These are phyloP conservation scores for Fusarium veterinarium DNA, from an alignment of 2,329 filamentous ascomycete species.

Conservation along the genomic window DNA sequence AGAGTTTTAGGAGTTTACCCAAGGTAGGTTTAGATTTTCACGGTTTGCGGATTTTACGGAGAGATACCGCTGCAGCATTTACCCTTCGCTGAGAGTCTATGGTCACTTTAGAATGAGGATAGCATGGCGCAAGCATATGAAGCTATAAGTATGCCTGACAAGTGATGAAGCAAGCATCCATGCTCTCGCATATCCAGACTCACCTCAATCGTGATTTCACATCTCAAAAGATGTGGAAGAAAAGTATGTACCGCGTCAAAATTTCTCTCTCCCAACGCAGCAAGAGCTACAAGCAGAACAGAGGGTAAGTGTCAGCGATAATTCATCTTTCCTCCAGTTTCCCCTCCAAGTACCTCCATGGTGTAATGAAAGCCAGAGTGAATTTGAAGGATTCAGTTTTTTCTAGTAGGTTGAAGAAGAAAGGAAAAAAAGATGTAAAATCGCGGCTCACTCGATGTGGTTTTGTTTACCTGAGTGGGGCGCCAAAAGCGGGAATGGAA, in stretches of 20 bases:
- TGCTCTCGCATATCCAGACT: background rate
- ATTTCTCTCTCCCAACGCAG: constrained; percentile 53
- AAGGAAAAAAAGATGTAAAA: constrained; percentile 42
- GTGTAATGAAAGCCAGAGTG: constrained; percentile 71
- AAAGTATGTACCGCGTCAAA: constrained; percentile 50
- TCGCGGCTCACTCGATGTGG: constrained; percentile 2
- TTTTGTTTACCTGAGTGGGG: constrained; percentile 31
- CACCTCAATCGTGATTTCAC: background rate
- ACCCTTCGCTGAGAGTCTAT: background rate
- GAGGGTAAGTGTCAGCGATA: constrained; percentile 62
- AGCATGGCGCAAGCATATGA: too few species aligned
- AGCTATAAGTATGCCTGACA: too few species aligned
- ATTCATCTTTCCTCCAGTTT: constrained; percentile 75
- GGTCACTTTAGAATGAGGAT: background rate
- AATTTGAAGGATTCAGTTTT: constrained; percentile 70
- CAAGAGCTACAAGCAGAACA: constrained; percentile 52
- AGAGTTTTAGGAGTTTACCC: background rate
- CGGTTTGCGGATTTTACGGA: background rate
- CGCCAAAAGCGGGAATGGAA: constrained; percentile 36
- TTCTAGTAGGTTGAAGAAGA: constrained; percentile 58
- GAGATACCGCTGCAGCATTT: background rate
- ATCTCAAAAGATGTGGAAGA: background rate
- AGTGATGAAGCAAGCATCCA: background rate
- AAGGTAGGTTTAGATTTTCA: background rate
- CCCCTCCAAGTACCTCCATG: constrained; percentile 71